Base-by-base conservation (phyloP, 2,329 filamentous ascomycete genomes). In the Hypoxylon sp. region DNA sequence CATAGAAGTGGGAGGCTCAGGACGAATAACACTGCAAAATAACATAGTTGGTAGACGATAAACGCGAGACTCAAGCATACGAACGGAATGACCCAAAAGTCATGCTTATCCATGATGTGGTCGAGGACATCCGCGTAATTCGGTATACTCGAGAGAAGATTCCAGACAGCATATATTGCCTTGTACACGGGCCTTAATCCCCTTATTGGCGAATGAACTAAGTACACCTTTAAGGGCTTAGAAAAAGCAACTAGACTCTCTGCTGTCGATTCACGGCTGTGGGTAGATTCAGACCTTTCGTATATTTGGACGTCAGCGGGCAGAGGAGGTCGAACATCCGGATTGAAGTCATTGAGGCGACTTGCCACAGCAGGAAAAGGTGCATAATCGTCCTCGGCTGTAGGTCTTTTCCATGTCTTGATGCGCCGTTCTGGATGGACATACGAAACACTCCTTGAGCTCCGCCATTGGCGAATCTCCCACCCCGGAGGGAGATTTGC, bases 101-200 rank as follows among this genome's bases (percentile, higher is more conserved):
- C n/a, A n/a, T n/a, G n/a, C n/a, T n/a, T n/a, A n/a, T n/a, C n/a
- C n/a, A n/a, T n/a, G n/a, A n/a, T n/a, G n/a, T n/a, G n/a, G n/a
- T n/a, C n/a, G n/a, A n/a, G n/a, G n/a, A n/a, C n/a, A n/a, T n/a
- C n/a, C n/a, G n/a, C n/a, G n/a, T n/a, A n/a, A n/a, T n/a, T n/a
- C n/a, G n/a, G n/a, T n/a, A n/a, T n/a, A n/a, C n/a, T n/a, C n/a
- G n/a, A n/a, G n/a, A n/a, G n/a, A n/a, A n/a, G n/a, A n/a, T 27
- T 27, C 9, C 4, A 36, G 19, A n/a, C 19, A 9, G 32, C 9
- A 4, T 20, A 4, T n/a, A 34, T 34, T 34, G 31, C 16, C 5
- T 20, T n/a, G 17, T 23, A 36, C 23, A 23, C 8, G 19, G 32
- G 32, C n/a, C 32, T 23, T 36, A 36, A 12, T 36, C 32, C 19